phyloP scores from a whole-genome alignment of 2,329 filamentous ascomycete genomes.

The Xylariaceae sp. region DNA sequence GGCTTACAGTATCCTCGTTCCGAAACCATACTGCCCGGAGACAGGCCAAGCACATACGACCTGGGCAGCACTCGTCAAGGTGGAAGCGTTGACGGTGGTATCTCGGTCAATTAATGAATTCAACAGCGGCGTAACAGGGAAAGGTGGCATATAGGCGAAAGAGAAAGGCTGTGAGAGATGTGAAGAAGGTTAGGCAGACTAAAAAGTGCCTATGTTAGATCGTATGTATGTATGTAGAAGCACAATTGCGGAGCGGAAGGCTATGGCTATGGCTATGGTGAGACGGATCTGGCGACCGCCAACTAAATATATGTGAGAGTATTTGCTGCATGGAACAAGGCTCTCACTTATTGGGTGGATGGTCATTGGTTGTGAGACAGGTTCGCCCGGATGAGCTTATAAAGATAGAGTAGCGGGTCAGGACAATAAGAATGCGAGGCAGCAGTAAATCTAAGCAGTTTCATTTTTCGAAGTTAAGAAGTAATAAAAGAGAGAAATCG shows the following conservation, averaged over 20 bases:
- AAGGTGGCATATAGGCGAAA: constrained; percentile 43
- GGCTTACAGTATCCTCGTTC: constrained; percentile 48
- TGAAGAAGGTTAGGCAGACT: constrained; percentile 8
- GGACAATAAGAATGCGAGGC: not conserved
- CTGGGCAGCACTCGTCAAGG: constrained; percentile 36
- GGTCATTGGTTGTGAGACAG: constrained; percentile 2
- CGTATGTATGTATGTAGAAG: not conserved
- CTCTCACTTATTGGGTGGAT: not conserved
- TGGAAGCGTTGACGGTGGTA: constrained; percentile 23
- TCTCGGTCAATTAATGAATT: constrained; percentile 34
- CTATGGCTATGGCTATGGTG: constrained; percentile 1
- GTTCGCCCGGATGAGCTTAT: not conserved
- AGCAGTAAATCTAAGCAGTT: not conserved
- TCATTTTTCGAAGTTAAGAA: not conserved
- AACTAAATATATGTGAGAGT: constrained; percentile 4
- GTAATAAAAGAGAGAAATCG: not conserved
- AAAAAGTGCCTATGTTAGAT: not conserved
- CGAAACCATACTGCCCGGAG: constrained; percentile 50
- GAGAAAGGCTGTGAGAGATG: constrained; percentile 16
- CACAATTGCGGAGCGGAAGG: constrained; percentile 24
- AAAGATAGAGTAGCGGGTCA: not conserved
- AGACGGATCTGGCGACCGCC: not conserved
- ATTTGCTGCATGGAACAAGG: constrained; percentile 3
- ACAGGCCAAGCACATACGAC: constrained; percentile 53
- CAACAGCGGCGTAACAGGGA: constrained; percentile 42